These are phyloP conservation scores for Yamadazyma ubonensis DNA, from an alignment of 805 yeast genomes.

Conservation along the genomic window DNA sequence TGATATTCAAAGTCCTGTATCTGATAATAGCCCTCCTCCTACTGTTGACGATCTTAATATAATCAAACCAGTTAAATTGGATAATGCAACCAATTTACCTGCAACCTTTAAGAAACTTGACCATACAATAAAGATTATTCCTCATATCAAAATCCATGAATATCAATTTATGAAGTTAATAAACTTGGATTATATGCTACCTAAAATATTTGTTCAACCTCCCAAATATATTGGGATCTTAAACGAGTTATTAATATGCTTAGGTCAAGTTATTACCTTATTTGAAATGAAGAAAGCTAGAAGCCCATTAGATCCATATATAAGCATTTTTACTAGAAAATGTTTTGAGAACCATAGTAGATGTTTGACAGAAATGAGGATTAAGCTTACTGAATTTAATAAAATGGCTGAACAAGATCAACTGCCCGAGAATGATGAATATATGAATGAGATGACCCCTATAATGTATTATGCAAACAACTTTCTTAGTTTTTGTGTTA, in stretches of 20 bases:
- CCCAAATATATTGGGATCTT: conserved; percentile 10
- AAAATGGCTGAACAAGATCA: not conserved
- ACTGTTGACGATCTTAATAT: not conserved
- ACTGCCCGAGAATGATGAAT: conserved; percentile 9
- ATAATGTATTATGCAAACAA: conserved; percentile 16
- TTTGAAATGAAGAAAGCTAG: conserved; percentile 12
- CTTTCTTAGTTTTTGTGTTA: conserved; percentile 14
- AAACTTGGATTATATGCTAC: conserved; percentile 14
- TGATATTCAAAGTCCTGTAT: not conserved
- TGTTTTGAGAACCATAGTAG: conserved; percentile 17
- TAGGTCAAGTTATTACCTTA: conserved; percentile 19
- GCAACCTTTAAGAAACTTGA: not conserved
- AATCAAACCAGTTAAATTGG: not conserved
- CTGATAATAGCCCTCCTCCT: not conserved
- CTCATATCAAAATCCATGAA: conserved; percentile 11
- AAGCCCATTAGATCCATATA: not conserved
- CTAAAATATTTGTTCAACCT: conserved; percentile 7
- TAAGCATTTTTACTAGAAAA: conserved; percentile 14
- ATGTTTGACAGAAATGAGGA: conserved; percentile 12
- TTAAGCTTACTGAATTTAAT: conserved; percentile 8
- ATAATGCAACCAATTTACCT: not conserved
- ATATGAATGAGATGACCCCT: conserved; percentile 16
- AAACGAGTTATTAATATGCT: conserved; percentile 16
- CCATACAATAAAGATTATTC: conserved; percentile 3
- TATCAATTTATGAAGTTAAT: conserved; percentile 14